Conservation (phyloP, 2,329 filamentous ascomycete species). For the Tricladium varicosporioides region DNA sequence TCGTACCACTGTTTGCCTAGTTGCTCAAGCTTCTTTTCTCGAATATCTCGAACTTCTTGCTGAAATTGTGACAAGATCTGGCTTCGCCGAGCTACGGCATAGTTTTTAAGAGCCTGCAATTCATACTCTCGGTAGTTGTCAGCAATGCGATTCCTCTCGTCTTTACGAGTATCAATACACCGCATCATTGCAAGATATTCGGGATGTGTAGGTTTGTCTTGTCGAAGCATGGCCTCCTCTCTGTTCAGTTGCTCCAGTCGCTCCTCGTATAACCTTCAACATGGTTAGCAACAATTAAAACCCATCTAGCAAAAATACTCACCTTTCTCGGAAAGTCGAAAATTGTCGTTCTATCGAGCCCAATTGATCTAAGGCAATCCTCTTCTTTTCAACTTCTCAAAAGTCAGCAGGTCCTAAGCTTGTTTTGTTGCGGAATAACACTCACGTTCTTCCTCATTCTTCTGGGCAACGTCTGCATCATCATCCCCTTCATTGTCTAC, state of each 20-base stretch:
- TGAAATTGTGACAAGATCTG: constrained; percentile 90
- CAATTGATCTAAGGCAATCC: constrained; percentile 76
- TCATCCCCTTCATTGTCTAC: constrained; percentile 56
- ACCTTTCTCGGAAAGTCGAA: constrained; percentile 78
- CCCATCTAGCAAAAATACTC: constrained; percentile 29
- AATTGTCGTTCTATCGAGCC: constrained; percentile 85
- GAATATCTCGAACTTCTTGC: constrained; percentile 78
- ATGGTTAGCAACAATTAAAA: constrained; percentile 21
- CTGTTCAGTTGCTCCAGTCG: constrained; percentile 76
- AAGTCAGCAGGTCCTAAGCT: no score
- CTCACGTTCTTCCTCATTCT: constrained; percentile 65
- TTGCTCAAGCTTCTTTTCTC: constrained; percentile 75
- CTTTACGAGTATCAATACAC: constrained; percentile 77
- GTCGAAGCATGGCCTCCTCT: constrained; percentile 60
- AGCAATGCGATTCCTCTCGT: constrained; percentile 75
- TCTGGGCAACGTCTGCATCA: constrained; percentile 56
- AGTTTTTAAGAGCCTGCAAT: constrained; percentile 68
- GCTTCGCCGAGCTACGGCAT: constrained; percentile 76
- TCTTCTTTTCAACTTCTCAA: constrained; percentile 68
- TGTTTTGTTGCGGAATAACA: constrained; percentile 1
- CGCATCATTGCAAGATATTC: constrained; percentile 90
- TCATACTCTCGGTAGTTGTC: constrained; percentile 72
- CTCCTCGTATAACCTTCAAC: constrained; percentile 77
- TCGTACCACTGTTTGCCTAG: constrained; percentile 90
- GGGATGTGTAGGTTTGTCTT: constrained; percentile 72